A percentile compares a stretch with the other conserved stretches of the same genome.
phyloP scores from a whole-genome alignment of 257 asterid species.

The Solanum ahanhuiri region DNA sequence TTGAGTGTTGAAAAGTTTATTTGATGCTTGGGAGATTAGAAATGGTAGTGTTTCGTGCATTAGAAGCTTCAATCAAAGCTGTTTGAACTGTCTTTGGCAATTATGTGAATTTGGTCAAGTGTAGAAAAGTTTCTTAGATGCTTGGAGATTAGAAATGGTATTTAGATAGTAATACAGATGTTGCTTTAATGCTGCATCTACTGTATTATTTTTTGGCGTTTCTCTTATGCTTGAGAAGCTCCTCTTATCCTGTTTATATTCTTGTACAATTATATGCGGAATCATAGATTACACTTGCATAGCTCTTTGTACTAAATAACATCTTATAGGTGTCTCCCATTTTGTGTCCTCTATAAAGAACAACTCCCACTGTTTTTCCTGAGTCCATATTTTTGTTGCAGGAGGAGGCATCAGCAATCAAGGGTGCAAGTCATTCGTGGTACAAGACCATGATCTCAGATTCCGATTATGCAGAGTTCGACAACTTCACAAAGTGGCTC shows the following conservation, averaged over 20 bases:
- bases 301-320: not conserved
- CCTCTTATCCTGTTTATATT: not conserved
- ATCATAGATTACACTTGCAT: not conserved
- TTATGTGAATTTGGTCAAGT: not conserved
- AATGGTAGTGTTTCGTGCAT: not conserved
- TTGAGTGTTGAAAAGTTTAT: not conserved
- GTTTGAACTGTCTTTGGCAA: not conserved
- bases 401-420: conserved; percentile 74
- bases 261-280: not conserved
- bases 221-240: not conserved
- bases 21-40: not conserved
- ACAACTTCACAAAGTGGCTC: conserved; percentile 80
- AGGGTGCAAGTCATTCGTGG: conserved; percentile 61
- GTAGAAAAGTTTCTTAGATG: not conserved
- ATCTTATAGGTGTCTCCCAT: not conserved
- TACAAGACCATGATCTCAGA: conserved; percentile 90
- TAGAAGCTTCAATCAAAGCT: not conserved
- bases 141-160: not conserved
- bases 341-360: not conserved
- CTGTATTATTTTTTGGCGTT: not conserved
- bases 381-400: not conserved
- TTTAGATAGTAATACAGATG: not conserved
- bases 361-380: not conserved
- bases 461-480: conserved; percentile 77
- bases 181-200: not conserved